Evolutionary conservation across 1,284 basidiomycete genomes (phyloP).

Genomic region (Apiotrichum veenhuisii): DNA sequence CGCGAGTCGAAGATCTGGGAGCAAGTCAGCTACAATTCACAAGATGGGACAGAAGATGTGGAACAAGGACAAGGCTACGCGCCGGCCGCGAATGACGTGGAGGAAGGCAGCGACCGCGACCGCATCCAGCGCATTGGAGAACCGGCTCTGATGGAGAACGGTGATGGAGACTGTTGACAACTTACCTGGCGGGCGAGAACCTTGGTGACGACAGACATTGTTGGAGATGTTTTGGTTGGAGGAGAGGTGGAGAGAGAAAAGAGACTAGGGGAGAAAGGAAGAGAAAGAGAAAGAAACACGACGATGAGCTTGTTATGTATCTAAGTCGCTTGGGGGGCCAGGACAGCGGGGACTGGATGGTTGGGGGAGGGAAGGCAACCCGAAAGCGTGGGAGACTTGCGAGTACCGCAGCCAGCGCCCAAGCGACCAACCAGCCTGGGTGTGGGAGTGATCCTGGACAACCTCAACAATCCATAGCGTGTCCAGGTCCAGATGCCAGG

Average conservation of each 20-base stretch:
- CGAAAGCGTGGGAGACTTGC: not conserved
- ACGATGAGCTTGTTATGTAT: not conserved
- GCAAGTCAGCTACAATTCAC: slow-evolving; percentile 5
- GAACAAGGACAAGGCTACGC: not conserved
- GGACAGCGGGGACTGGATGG: not conserved
- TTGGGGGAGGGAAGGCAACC: not conserved
- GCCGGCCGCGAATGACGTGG: not conserved
- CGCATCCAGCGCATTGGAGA: too few relatives aligned
- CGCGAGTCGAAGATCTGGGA: slow-evolving; percentile 94
- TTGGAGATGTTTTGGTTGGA: slow-evolving; percentile 24
- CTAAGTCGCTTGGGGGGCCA: too few relatives aligned
- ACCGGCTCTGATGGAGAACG: not conserved
- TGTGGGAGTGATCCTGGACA: too few relatives aligned
- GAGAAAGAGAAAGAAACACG: slow-evolving; percentile 1
- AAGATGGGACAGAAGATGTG: not conserved
- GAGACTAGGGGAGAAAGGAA: slow-evolving; percentile 4
- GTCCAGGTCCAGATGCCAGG: too few relatives aligned
- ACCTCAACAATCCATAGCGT: too few relatives aligned
- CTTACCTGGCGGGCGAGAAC: slow-evolving; percentile 79
- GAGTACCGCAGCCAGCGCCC: too few relatives aligned
- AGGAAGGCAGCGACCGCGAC: not conserved
- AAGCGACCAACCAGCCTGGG: too few relatives aligned
- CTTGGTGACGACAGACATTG: slow-evolving; percentile 77
- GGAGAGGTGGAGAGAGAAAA: slow-evolving; percentile 2
- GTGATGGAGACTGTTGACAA: slow-evolving; percentile 3